phyloP scores from a whole-genome alignment of 345 rosid species.

The Erucastrum elatum region DNA sequence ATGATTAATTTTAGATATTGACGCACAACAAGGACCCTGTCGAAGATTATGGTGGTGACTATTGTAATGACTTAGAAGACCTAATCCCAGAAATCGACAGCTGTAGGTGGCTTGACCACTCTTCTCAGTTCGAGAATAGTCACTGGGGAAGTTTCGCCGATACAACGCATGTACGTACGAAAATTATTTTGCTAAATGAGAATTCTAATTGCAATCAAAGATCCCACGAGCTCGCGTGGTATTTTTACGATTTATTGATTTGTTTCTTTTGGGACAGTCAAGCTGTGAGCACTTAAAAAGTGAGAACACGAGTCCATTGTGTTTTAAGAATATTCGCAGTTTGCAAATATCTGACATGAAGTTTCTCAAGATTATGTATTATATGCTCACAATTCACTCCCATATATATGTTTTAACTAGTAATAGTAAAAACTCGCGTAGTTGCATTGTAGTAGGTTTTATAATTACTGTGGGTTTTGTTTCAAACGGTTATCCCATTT shows the following conservation, averaged over 20 bases:
- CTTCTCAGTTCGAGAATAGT: background rate
- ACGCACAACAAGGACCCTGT: background rate
- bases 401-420: background rate
- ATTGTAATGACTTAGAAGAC: constrained; percentile 22
- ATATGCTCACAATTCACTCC: background rate
- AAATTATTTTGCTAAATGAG: background rate
- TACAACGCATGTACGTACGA: constrained; percentile 1
- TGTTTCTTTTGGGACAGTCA: background rate
- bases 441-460: background rate
- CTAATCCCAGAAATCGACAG: constrained; percentile 1
- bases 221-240: background rate
- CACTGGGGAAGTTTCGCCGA: constrained; percentile 4
- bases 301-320: background rate
- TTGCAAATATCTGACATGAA: background rate
- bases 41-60: constrained; percentile 24
- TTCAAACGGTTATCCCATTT: background rate
- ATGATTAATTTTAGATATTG: background rate
- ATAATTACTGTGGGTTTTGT: background rate
- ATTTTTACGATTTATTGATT: background rate
- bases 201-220: background rate
- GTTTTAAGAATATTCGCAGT: background rate
- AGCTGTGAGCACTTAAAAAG: constrained; percentile 6
- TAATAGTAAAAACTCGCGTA: background rate
- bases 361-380: background rate
- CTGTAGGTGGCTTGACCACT: constrained; percentile 3